Conservation (phyloP, 2,329 filamentous ascomycete genomes). For the Colletotrichum sp. region DNA sequence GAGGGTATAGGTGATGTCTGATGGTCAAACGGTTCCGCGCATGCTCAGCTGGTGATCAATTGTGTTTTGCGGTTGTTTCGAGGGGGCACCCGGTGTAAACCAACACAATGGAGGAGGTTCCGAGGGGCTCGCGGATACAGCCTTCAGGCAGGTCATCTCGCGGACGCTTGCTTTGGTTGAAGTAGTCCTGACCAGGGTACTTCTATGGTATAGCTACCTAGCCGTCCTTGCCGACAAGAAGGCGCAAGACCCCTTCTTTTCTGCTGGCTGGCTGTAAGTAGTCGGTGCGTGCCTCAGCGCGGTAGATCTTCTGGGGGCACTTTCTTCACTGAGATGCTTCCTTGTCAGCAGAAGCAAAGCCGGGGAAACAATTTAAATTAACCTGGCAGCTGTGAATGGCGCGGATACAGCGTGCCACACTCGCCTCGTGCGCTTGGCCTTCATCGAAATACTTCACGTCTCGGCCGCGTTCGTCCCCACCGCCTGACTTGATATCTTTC, state of each 20-base stretch:
- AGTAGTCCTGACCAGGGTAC: neutral
- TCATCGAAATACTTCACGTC: neutral
- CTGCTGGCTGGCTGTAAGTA: neutral
- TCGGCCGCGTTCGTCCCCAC: neutral
- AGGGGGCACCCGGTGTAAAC: neutral
- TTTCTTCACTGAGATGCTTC: neutral
- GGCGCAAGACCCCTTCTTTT: neutral
- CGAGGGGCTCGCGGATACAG: neutral
- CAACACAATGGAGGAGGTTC: neutral
- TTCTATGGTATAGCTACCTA: neutral
- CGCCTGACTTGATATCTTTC: neutral
- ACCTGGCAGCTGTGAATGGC: neutral
- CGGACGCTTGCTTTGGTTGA: neutral
- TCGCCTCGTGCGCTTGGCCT: neutral
- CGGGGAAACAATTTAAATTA: neutral
- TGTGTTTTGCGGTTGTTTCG: neutral
- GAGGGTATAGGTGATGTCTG: neutral
- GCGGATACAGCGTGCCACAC: neutral
- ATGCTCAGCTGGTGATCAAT: neutral
- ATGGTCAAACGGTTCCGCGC: neutral
- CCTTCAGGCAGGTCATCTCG: neutral
- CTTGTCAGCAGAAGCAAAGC: neutral
- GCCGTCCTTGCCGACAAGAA: neutral
- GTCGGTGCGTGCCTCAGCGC: neutral
- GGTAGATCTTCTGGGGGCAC: neutral